Percentiles rank a stretch among this genome's conserved stretches.
phyloP scores from a whole-genome alignment of 2,329 filamentous ascomycete genomes.

The Aspergillus transmontanensis region DNA sequence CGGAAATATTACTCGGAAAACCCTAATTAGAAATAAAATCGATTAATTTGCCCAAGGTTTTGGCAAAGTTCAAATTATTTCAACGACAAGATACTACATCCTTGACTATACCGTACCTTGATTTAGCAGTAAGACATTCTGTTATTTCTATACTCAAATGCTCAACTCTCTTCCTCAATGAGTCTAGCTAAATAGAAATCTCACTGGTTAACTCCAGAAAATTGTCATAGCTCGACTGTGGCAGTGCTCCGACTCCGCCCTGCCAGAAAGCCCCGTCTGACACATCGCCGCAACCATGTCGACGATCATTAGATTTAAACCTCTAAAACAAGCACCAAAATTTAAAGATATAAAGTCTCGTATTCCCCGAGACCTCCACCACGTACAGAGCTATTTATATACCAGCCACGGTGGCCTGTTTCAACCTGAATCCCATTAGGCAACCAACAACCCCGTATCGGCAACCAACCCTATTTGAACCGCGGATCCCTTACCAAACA shows the following conservation, averaged over 20 bases:
- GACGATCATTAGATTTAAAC: not conserved
- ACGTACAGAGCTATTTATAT: not conserved
- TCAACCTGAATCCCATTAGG: not conserved
- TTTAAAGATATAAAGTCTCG: not conserved
- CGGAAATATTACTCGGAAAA: no score
- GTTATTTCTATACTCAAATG: no score
- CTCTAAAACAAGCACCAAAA: not conserved
- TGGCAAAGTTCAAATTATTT: no score
- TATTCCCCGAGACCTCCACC: not conserved
- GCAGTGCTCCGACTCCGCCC: not conserved
- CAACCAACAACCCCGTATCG: not conserved
- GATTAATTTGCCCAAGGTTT: no score
- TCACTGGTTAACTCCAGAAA: no score
- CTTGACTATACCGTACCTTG: not conserved
- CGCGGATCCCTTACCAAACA: no score
- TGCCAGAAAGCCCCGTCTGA: not conserved
- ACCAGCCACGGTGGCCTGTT: not conserved
- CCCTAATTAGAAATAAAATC: no score
- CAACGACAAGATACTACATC: not conserved
- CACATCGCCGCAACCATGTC: not conserved
- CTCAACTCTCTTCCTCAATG: not conserved
- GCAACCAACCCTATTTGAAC: not conserved
- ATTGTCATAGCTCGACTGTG: not conserved
- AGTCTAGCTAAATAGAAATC: no score
- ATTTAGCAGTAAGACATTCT: not conserved